Percentiles rank a stretch among this genome's conserved stretches.
Evolutionary conservation across 2,329 filamentous ascomycete genomes (phyloP).

Genomic region (Hyphodiscus sp.): DNA sequence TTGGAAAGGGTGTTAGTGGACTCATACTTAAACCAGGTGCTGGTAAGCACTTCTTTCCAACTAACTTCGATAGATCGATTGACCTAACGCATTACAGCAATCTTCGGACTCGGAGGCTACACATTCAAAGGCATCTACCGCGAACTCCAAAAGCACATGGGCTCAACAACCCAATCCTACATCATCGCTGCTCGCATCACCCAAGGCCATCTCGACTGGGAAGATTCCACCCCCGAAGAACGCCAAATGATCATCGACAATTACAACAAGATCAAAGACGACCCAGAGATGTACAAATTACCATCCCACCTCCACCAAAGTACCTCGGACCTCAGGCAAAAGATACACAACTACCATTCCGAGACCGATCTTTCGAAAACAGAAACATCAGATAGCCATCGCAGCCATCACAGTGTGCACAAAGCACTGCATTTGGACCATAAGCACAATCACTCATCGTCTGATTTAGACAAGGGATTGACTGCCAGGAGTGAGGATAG

Average conservation of each 20-base stretch:
- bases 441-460: not conserved
- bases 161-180: conserved; percentile 67
- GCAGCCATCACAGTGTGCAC: not conserved
- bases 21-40: conserved; percentile 70
- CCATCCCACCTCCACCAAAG: not conserved
- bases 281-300: conserved; percentile 20
- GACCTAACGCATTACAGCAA: not conserved
- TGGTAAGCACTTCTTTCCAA: conserved; percentile 31
- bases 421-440: not conserved
- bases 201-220: conserved; percentile 63
- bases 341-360: not conserved
- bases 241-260: conserved; percentile 49
- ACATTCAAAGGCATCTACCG: conserved; percentile 73
- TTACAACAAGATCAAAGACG: conserved; percentile 37
- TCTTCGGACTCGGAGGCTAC: conserved; percentile 68
- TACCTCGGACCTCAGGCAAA: not conserved
- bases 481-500: not conserved
- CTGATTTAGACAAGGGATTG: not conserved
- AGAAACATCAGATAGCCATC: not conserved
- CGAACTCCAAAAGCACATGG: conserved; percentile 62
- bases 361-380: not conserved
- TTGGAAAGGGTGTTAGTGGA: conserved; percentile 76
- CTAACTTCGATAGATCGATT: not conserved
- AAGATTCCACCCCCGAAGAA: conserved; percentile 47
- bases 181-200: conserved; percentile 68